phyloP scores from a whole-genome alignment of 108 stramenopile species.

The Skeletonema menzelii region DNA sequence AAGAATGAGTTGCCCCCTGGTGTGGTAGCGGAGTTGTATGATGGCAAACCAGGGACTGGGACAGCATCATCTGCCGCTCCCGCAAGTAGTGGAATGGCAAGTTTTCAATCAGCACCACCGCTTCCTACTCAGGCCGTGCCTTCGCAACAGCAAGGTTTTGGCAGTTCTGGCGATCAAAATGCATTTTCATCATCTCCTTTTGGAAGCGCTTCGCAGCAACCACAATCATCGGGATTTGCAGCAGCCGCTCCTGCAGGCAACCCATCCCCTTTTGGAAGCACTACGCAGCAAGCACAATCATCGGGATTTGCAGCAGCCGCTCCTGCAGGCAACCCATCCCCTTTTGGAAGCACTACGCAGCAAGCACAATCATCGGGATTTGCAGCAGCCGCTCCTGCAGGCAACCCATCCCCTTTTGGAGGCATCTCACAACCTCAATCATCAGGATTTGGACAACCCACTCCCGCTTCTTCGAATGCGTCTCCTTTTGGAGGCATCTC shows the following conservation, averaged over 20 bases:
- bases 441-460: slow-evolving; percentile 9
- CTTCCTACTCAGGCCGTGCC: neutral
- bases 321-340: no score
- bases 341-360: neutral
- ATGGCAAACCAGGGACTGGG: slow-evolving; percentile 40
- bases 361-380: neutral
- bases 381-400: neutral
- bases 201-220: slow-evolving; percentile 1
- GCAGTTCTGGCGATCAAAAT: slow-evolving; percentile 28
- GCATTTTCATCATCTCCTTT: slow-evolving; percentile 32
- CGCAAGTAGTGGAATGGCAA: neutral
- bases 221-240: no score
- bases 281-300: no score
- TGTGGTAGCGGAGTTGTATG: slow-evolving; percentile 68
- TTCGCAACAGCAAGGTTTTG: slow-evolving; percentile 8
- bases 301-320: no score
- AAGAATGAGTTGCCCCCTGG: slow-evolving; percentile 55
- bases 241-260: no score
- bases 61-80: neutral
- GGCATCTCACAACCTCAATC: slow-evolving; percentile 9
- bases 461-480: slow-evolving; percentile 8
- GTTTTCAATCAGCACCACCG: neutral
- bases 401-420: slow-evolving; percentile 31
- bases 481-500: slow-evolving; percentile 17
- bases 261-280: slow-evolving; percentile 29